Base-by-base conservation (phyloP, 225 moss, liverwort and hornwort genomes). In the Marchantia polymorpha region DNA sequence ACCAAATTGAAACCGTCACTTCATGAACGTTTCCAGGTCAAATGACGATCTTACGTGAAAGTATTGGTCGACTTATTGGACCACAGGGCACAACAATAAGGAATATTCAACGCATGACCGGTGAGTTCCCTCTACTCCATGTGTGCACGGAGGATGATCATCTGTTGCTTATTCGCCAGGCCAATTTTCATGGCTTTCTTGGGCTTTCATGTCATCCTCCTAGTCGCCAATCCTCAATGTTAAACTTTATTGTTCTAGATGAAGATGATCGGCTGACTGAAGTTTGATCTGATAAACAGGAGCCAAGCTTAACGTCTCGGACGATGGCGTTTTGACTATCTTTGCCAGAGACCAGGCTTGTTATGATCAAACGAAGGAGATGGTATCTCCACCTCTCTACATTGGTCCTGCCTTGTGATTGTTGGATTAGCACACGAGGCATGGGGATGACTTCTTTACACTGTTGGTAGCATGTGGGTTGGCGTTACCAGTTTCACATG, bases 21-120 rank as follows among this genome's bases (percentile, higher is more conserved):
- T 26, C 16, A 12, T 26, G 52, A 25, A 50, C 12, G 0, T 52
- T 26, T 60, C 19, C 83, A 86, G 86, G 86, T 70, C 83, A 91
- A 7, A 86, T 94, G 71, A 87, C 83, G 51, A 91, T 97, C 77
- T 78, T 86, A 46, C 89, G 87, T 76, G 97, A 97, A n/a, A 90
- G 91, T 64, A 90, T 97, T 77, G 90, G 97, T 48, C 89, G 94
- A 25, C 89, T 97, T 75, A 97, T 97, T 74, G 97, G 97, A 20
- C 97, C 97, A 31, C 93, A 90, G 58, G 97, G 97, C 80, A 79
- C 90, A 49, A 97, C 89, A 52, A 89, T 97, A 60, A 93, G 87
- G 82, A 90, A 90, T 69, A 97, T 97, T 75, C 97, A 97, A 63
- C 85, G 83, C 19, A 63, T 84, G 77, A 88, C 85, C 72, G 86